These are phyloP conservation scores for Serendipita sp. DNA, from an alignment of 768 basidiomycete genomes.

Conservation along the genomic window DNA sequence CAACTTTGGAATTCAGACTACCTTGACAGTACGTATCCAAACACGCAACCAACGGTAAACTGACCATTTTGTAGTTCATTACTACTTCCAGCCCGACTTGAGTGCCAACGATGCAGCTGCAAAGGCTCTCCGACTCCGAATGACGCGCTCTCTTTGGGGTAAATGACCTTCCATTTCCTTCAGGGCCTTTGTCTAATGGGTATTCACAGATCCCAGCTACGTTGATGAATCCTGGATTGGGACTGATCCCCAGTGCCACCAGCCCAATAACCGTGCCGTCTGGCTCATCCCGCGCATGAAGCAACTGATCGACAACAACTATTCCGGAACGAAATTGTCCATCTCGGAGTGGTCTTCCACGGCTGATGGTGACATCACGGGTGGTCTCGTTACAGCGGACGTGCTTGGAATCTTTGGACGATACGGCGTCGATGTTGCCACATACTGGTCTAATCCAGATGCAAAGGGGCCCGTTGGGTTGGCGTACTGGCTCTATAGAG, in stretches of 20 bases:
- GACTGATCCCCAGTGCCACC: slow-evolving; percentile 26
- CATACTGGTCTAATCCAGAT: slow-evolving; percentile 37
- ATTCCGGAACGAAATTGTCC: slow-evolving; percentile 42
- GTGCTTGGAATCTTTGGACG: slow-evolving; percentile 36
- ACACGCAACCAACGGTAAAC: neutral
- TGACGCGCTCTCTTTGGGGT: slow-evolving; percentile 38
- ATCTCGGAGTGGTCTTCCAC: slow-evolving; percentile 37
- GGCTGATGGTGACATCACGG: slow-evolving; percentile 35
- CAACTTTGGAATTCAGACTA: slow-evolving; percentile 22
- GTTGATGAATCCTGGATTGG: slow-evolving; percentile 42
- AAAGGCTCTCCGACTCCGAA: slow-evolving; percentile 34
- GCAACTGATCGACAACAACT: slow-evolving; percentile 31
- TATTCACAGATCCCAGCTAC: slow-evolving; percentile 24
- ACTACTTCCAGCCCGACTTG: slow-evolving; percentile 38
- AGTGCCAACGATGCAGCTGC: slow-evolving; percentile 37
- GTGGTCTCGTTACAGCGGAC: slow-evolving; percentile 38
- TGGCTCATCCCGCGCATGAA: slow-evolving; percentile 36
- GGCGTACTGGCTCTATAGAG: slow-evolving; percentile 42
- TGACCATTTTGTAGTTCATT: slow-evolving; percentile 23
- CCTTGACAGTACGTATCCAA: slow-evolving; percentile 23
- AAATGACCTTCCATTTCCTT: neutral
- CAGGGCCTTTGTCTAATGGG: neutral
- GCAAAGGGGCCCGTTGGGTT: slow-evolving; percentile 34
- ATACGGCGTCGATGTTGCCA: slow-evolving; percentile 34
- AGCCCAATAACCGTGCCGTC: slow-evolving; percentile 31